Conservation (phyloP, 352 stramenopile genomes). For the Phytopythium sindhum region DNA sequence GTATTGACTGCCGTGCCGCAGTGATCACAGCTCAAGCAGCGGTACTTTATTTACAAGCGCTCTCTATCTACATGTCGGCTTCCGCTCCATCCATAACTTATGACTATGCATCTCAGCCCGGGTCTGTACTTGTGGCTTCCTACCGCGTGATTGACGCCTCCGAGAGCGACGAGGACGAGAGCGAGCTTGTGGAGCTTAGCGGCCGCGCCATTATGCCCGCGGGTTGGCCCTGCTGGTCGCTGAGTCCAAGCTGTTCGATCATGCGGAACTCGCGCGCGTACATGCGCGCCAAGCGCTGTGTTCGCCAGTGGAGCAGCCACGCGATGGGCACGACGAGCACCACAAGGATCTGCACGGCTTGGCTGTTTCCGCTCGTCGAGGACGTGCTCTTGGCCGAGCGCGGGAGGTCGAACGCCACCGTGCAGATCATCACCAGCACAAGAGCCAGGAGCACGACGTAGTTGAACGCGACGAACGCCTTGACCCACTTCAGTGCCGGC, state of each 20-base stretch:
- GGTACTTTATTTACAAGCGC: too few species aligned
- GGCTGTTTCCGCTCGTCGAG: not conserved
- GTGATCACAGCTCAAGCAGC: too few species aligned
- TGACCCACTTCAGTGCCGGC: slow-evolving; percentile 22
- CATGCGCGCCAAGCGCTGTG: slow-evolving; percentile 20
- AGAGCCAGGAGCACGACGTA: slow-evolving; percentile 28
- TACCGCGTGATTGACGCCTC: not conserved
- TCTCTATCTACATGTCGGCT: too few species aligned
- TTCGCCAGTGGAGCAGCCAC: slow-evolving; percentile 23
- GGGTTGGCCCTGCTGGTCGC: not conserved
- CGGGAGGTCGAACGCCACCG: slow-evolving; percentile 20
- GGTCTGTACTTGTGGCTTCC: too few species aligned
- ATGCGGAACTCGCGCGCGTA: slow-evolving; percentile 35
- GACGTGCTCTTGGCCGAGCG: not conserved
- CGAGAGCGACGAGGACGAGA: not conserved
- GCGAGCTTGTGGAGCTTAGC: slow-evolving; percentile 5
- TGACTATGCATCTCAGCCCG: too few species aligned
- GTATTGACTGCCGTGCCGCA: too few species aligned
- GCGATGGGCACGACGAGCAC: slow-evolving; percentile 20
- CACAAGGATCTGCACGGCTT: slow-evolving; percentile 25
- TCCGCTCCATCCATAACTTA: too few species aligned
- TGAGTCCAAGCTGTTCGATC: slow-evolving; percentile 16
- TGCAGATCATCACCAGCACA: slow-evolving; percentile 19
- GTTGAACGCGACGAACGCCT: slow-evolving; percentile 29
- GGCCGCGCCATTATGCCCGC: not conserved